Base-by-base conservation (phyloP, 208 protist genomes). In the Trypanosoma brucei region DNA sequence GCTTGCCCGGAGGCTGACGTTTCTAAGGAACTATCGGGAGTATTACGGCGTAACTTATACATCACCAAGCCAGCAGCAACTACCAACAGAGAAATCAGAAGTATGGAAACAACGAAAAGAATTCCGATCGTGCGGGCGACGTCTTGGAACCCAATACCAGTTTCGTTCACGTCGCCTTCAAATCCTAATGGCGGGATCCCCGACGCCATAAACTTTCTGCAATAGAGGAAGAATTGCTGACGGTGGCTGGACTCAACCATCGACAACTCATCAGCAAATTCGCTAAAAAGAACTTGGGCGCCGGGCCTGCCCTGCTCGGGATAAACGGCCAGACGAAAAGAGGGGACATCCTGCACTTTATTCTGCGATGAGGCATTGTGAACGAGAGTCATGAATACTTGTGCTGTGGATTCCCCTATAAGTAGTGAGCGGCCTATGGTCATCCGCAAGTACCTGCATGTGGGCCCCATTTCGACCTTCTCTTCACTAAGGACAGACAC, bases 311-410 rank as follows among this genome's bases (percentile, higher is more conserved):
- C 22, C 5, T 58, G 37, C 3, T 30, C n/a, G 40, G 45, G 3
- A 51, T 59, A 67, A 49, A 53, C 22, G 13, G 38, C n/a, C 33
- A 46, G 44, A 59, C 8, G 11, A 11, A 53, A 63, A 11, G 39
- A 44, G 37, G 11, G 4, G 14, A 33, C 38, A 6, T 30, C 52
- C 30, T 4, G 30, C 30, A 44, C 44, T 42, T 11, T n/a, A 3
- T 6, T 53, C 13, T 22, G 1, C 53, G 53, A 35, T 37, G 66
- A 61, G 13, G 66, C 58, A 35, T 71, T 71, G 22, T 71, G 53
- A 42, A 71, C 51, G 35, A 71, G 33, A 13, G 51, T 54, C 38
- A 71, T 13, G 11, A 36, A 51, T 3, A 71, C 7, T n/a, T 56
- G 45, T 42, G 60, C 13, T 36, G 35, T 39, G 30, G 9, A 42